A percentile compares a stretch with the other conserved stretches of the same genome.
phyloP scores from a whole-genome alignment of 78 protist species.

The Dictyostelium citrinum region DNA sequence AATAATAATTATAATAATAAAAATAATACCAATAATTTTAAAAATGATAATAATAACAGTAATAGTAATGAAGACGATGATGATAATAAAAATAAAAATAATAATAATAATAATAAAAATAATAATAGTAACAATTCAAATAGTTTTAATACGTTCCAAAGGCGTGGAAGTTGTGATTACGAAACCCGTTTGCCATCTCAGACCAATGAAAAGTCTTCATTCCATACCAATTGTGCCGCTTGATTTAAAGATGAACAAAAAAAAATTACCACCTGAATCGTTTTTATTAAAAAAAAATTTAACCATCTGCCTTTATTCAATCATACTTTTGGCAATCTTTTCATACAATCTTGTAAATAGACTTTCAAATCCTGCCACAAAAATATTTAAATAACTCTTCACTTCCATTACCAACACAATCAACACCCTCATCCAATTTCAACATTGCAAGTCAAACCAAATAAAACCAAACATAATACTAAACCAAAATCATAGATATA shows the following conservation, averaged over 20 bases:
- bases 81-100: neutral
- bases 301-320: neutral
- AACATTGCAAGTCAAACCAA: neutral
- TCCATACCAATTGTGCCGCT: constrained; percentile 21
- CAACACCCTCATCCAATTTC: neutral
- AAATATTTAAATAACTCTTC: neutral
- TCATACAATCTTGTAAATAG: neutral
- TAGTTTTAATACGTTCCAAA: constrained; percentile 5
- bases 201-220: neutral
- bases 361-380: neutral
- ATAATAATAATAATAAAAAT: neutral
- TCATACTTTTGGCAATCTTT: neutral
- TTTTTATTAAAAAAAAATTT: neutral
- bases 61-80: no score
- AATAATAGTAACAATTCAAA: neutral
- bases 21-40: neutral
- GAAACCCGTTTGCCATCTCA: constrained; percentile 10
- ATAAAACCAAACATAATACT: no score
- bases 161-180: constrained; percentile 39
- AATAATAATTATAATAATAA: neutral
- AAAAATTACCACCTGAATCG: neutral
- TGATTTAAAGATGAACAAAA: neutral
- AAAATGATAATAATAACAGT: neutral
- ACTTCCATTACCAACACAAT: neutral
- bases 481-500: no score